Percentiles rank a stretch among this genome's conserved stretches.
These are phyloP conservation scores for Tritrichomonas foetus DNA, from an alignment of 208 protist species.

Conservation along the genomic window DNA sequence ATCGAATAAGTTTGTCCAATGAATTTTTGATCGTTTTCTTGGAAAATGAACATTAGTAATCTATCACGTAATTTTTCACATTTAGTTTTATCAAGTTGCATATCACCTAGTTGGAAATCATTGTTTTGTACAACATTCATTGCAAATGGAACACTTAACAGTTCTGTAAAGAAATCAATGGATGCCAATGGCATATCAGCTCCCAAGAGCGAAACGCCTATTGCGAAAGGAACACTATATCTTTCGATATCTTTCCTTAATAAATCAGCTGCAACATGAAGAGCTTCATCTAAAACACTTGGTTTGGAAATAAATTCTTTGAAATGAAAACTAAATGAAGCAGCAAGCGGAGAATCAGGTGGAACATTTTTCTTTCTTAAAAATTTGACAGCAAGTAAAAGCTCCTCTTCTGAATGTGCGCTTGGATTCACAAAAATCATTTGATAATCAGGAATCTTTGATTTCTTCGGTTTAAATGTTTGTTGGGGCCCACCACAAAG, in stretches of 20 bases:
- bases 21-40: not conserved
- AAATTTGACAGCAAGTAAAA: not conserved
- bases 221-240: not conserved
- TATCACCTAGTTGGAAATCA: not conserved
- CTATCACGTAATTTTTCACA: not conserved
- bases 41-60: not conserved
- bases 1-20: not conserved
- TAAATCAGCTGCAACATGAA: not conserved
- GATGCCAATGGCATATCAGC: not conserved
- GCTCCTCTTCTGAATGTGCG: not conserved
- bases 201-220: not conserved
- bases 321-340: conserved; percentile 14
- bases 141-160: not conserved
- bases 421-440: not conserved
- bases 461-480: not conserved
- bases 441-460: conserved; percentile 5
- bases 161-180: not conserved
- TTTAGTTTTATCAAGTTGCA: not conserved
- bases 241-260: not conserved
- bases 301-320: not conserved
- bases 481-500: not conserved
- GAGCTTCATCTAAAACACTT: not conserved
- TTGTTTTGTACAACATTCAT: not conserved
- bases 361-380: not conserved
- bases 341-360: not conserved